Conservation (phyloP, 2,329 filamentous ascomycete genomes). For the Colletotrichum sp. region DNA sequence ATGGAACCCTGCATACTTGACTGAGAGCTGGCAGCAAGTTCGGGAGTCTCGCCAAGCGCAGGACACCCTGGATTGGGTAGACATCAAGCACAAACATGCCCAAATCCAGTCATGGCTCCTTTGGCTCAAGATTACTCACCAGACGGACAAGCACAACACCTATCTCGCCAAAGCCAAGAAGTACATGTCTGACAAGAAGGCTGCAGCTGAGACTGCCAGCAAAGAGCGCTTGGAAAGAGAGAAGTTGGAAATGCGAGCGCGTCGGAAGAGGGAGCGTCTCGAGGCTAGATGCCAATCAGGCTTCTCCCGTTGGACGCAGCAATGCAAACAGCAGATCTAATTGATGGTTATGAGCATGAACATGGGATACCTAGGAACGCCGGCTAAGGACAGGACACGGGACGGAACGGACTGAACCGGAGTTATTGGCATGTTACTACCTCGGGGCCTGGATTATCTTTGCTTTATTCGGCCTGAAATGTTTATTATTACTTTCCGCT, state of each 20-base stretch:
- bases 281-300: conserved; percentile 24
- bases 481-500: background rate
- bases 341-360: background rate
- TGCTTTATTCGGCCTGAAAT: background rate
- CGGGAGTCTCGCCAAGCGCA: conserved; percentile 35
- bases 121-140: conserved; percentile 61
- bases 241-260: conserved; percentile 31
- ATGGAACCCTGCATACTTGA: conserved; percentile 21
- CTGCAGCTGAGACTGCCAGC: conserved; percentile 30
- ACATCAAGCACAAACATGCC: conserved; percentile 54
- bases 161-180: conserved; percentile 51
- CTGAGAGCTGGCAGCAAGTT: conserved; percentile 30
- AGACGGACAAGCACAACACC: conserved; percentile 47
- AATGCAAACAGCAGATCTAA: conserved; percentile 20
- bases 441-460: background rate
- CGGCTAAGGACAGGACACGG: background rate
- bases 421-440: conserved; percentile 8
- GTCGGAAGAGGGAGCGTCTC: conserved; percentile 28
- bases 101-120: conserved; percentile 62
- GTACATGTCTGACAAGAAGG: conserved; percentile 22
- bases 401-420: background rate
- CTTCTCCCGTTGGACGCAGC: conserved; percentile 22
- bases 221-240: conserved; percentile 30
- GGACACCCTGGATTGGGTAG: conserved; percentile 43
- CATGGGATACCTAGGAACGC: conserved; percentile 11